These are phyloP conservation scores for Sutorius eximius DNA, from an alignment of 1,284 basidiomycete species.

Conservation along the genomic window DNA sequence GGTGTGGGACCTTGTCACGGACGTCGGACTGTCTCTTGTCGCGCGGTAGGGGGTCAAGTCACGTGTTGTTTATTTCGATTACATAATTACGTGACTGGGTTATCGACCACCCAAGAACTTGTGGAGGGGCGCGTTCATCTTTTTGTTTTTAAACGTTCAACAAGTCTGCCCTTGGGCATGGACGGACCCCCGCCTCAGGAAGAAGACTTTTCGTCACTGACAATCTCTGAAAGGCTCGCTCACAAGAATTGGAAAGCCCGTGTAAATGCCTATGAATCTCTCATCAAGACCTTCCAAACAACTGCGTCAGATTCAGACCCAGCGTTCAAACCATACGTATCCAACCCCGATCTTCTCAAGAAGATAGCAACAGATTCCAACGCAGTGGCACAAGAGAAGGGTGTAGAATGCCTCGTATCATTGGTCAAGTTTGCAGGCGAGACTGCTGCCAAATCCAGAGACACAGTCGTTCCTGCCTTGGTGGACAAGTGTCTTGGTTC, in stretches of 20 bases:
- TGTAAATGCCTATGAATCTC: conserved; percentile 87
- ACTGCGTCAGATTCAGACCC: conserved; percentile 93
- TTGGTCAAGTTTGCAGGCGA: conserved; percentile 93
- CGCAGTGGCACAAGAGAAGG: conserved; percentile 98
- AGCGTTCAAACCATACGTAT: conserved; percentile 87
- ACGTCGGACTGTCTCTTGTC: conserved; percentile 57
- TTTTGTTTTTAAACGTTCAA: conserved; percentile 8
- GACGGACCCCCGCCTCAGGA: conserved; percentile 88
- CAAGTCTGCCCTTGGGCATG: conserved; percentile 48
- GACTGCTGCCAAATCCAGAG: conserved; percentile 77
- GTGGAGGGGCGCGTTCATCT: conserved; percentile 13
- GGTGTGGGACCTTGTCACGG: conserved; percentile 55
- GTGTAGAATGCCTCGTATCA: conserved; percentile 81
- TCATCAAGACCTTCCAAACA: conserved; percentile 83
- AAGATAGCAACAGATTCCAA: conserved; percentile 91
- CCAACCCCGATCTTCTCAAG: conserved; percentile 76
- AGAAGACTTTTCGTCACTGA: conserved; percentile 88
- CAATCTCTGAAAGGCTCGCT: conserved; percentile 79
- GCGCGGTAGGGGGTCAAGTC: conserved; percentile 35
- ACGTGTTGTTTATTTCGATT: conserved; percentile 27
- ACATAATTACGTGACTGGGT: conserved; percentile 21
- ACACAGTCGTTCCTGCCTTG: conserved; percentile 81
- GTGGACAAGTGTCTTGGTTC: conserved; percentile 98
- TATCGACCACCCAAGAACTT: conserved; percentile 10
- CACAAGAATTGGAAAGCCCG: conserved; percentile 99